Conservation (phyloP, 2,329 filamentous ascomycete species). For the Verticillium isaacii region DNA sequence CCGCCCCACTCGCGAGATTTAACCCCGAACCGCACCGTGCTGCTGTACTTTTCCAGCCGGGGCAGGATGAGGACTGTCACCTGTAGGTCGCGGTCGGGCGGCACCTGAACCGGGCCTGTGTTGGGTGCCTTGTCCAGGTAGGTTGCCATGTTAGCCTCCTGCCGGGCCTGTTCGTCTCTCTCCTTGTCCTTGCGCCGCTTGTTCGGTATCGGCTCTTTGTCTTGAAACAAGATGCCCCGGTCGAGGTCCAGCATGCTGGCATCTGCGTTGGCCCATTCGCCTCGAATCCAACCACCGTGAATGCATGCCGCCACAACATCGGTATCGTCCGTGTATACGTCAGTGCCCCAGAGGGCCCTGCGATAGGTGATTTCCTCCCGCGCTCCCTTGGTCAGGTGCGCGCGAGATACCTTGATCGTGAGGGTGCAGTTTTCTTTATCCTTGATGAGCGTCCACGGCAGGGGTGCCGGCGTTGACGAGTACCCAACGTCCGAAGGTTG, state of each 20-base stretch:
- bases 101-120: constrained; percentile 59
- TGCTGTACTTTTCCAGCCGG: constrained; percentile 68
- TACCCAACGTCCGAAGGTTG: constrained; percentile 36
- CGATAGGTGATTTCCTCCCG: constrained; percentile 80
- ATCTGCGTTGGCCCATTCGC: constrained; percentile 79
- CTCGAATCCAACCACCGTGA: constrained; percentile 86
- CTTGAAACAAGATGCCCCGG: constrained; percentile 19
- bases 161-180: constrained; percentile 27
- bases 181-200: constrained; percentile 26
- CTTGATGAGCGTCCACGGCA: constrained; percentile 68
- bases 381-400: constrained; percentile 64
- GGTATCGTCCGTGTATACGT: constrained; percentile 93
- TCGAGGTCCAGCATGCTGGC: constrained; percentile 59
- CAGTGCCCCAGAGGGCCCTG: constrained; percentile 84
- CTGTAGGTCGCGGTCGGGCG: constrained; percentile 71
- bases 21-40: constrained; percentile 73
- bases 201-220: constrained; percentile 5
- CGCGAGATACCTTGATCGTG: constrained; percentile 79
- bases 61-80: constrained; percentile 84
- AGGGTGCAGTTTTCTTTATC: constrained; percentile 85
- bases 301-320: constrained; percentile 91
- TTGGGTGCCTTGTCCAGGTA: constrained; percentile 49
- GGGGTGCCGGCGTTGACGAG: constrained; percentile 58
- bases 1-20: constrained; percentile 75
- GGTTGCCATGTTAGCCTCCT: constrained; percentile 29